Evolutionary conservation across 2,329 filamentous ascomycete genomes (phyloP).

Genomic region (Aureobasidium lini): DNA sequence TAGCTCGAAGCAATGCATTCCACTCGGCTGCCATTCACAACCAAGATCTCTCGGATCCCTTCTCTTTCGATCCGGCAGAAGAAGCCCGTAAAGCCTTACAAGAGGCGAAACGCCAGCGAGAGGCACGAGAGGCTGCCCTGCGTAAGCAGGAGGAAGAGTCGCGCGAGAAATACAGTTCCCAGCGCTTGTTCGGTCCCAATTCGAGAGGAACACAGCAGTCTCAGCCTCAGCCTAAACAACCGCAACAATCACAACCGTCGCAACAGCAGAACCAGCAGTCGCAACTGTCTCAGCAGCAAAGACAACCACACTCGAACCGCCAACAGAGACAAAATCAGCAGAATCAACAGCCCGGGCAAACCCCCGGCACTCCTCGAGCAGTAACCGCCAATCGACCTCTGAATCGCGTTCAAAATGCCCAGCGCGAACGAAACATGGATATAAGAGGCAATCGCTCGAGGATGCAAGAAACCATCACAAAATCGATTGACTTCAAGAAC

Average conservation of each 20-base stretch:
- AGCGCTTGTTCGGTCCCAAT: not conserved
- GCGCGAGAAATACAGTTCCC: not conserved
- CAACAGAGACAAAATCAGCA: not conserved
- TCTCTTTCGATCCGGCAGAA: not conserved
- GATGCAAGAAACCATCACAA: not conserved
- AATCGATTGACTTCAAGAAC: not conserved
- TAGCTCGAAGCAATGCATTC: not conserved
- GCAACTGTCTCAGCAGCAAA: not conserved
- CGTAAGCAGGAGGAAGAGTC: not conserved
- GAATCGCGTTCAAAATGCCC: conserved; percentile 5
- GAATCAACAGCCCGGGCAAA: not conserved
- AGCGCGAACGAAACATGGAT: not conserved
- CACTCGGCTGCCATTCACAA: not conserved
- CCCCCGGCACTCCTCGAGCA: not conserved
- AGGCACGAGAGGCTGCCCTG: not conserved
- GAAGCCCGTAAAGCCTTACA: not conserved
- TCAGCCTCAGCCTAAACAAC: not conserved
- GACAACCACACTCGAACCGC: not conserved
- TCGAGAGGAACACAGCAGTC: not conserved
- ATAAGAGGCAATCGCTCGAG: not conserved
- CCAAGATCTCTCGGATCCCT: not conserved
- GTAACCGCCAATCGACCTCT: not conserved
- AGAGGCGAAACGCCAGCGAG: not conserved
- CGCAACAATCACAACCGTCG: not conserved
- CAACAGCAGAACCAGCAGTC: not conserved